Evolutionary conservation across 768 basidiomycete genomes (phyloP), one percentile per base, ranked within the genome.

Genomic region (Boletus subcaerulescens): DNA sequence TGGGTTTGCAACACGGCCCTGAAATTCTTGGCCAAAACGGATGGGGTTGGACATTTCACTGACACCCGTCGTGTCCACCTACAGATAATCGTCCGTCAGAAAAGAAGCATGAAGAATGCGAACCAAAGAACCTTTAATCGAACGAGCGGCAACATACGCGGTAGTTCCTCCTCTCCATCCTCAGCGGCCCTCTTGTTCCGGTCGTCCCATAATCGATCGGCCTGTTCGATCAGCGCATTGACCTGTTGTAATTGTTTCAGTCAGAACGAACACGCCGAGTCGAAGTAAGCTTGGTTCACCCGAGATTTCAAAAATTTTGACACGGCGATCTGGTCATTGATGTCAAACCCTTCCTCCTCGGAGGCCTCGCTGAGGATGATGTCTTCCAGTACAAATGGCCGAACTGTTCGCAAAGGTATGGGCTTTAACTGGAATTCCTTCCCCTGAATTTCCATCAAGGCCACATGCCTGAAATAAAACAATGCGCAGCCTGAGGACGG

Each of bases 21-120:
- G 82, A 70, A 98, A 98, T 68, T 96, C 91, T 68, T 96, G 94
- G 1, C 97, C 96, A 68, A 99, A 97, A 11, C 97, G 88, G 48
- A 96, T 88, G 22, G 96, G 95, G 69, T 99, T 99, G 50, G 90
- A 93, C 74, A 93, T 93, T 63, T 92, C 90, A 53, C 84, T 85
- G 9, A 93, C 89, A 41, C 89, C 91, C 0, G 95, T 91, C 0
- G 93, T 95, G 67, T 96, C 93, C 17, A 96, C 93, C 89, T 87
- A 35, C 26, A 26, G 50, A 49, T 29, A 24, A n/a, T 20, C 26
- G 39, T 32, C 12, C 12, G 36, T 59, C 10, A 38, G 36, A 31
- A 15, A 29, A 38, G 0, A 14, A 8, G 13, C 24, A 15, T 5
- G 3, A 4, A 41, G 18, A 35, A n/a, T 15, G 15, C 14, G 14